Evolutionary conservation across 305 asterid species (phyloP).

Genomic region (Petunia hybrid): DNA sequence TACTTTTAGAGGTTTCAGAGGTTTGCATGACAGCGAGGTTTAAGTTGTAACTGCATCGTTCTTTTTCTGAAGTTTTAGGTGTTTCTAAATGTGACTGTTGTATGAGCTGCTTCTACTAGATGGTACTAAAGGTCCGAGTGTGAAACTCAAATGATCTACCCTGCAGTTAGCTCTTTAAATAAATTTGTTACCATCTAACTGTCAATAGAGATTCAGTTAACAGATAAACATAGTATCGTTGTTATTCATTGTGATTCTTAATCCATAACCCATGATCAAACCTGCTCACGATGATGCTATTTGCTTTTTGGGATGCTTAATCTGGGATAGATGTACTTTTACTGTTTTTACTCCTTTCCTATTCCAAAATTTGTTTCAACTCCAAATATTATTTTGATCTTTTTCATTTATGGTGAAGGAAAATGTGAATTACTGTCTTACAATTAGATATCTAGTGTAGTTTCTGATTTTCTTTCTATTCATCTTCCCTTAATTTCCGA

Average conservation of each 20-base stretch:
- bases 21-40: not conserved
- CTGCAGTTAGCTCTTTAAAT: not conserved
- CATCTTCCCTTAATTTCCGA: not conserved
- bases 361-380: conserved; percentile 3
- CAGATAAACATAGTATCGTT: not conserved
- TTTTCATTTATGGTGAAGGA: not conserved
- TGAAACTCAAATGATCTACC: conserved; percentile 11
- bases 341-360: not conserved
- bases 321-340: not conserved
- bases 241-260: not conserved
- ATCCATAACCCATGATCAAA: not conserved
- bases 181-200: not conserved
- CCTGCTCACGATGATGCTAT: not conserved
- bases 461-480: not conserved
- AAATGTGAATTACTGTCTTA: not conserved
- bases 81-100: not conserved
- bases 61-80: not conserved
- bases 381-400: not conserved
- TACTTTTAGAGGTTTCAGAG: not conserved
- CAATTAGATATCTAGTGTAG: conserved; percentile 20
- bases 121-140: not conserved
- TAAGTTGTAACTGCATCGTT: not conserved
- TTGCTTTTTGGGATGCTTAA: not conserved
- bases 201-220: conserved; percentile 1
- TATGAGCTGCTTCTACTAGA: conserved; percentile 6